These are phyloP conservation scores for Fusarium sublunatum DNA, from an alignment of 2,329 filamentous ascomycete genomes.

Conservation along the genomic window DNA sequence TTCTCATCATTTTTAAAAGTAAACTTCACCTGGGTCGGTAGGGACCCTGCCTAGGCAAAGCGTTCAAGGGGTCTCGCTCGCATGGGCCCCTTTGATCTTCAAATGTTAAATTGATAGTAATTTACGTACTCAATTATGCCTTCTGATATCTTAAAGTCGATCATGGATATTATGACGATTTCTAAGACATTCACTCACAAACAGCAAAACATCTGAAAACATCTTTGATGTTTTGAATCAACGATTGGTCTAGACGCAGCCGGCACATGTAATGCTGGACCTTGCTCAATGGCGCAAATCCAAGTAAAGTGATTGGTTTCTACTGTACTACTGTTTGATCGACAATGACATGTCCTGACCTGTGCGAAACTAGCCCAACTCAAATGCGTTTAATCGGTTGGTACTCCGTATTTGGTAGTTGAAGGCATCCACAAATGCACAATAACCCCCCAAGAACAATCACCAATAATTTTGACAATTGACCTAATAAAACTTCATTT, in stretches of 20 bases:
- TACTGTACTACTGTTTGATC: neutral
- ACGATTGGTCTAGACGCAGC: neutral
- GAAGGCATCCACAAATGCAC: neutral
- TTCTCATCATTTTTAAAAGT: too few relatives aligned
- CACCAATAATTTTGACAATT: conserved; percentile 9
- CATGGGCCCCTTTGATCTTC: too few relatives aligned
- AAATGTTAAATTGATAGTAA: too few relatives aligned
- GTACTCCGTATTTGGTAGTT: too few relatives aligned
- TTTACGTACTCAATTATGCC: too few relatives aligned
- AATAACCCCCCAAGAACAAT: neutral
- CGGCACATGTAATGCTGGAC: too few relatives aligned
- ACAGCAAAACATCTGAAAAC: neutral
- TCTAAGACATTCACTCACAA: neutral
- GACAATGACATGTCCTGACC: neutral
- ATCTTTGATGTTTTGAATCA: neutral
- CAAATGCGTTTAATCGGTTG: neutral
- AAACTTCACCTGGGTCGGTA: too few relatives aligned
- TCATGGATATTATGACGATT: neutral
- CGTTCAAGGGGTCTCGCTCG: too few relatives aligned
- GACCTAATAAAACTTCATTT: conserved; percentile 23
- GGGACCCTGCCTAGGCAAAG: too few relatives aligned
- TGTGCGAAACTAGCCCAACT: neutral
- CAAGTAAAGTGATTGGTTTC: conserved; percentile 15
- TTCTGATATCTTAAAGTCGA: too few relatives aligned
- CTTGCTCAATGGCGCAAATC: conserved; percentile 1